Base-by-base conservation (phyloP, 2,329 filamentous ascomycete species). In the Truncatella angustata region DNA sequence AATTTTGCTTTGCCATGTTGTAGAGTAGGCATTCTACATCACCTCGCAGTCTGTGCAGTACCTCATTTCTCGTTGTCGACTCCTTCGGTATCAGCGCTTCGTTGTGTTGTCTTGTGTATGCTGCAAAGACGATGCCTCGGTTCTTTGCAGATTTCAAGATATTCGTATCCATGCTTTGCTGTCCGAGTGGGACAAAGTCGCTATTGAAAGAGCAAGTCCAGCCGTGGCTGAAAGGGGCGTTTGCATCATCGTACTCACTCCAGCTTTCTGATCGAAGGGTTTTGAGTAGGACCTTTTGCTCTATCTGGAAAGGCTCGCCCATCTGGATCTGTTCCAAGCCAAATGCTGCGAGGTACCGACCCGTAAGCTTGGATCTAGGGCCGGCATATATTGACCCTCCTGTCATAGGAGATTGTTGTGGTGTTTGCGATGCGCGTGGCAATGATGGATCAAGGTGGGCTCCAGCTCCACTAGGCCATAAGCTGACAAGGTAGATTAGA, bases 401-500 rank as follows among this genome's bases (percentile, higher is more conserved):
- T 23, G 56, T 45, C 12, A 56, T 49, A 5, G 45, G 43, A 5
- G 54, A 47, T 3, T 53, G 48, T 2, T 47, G 34, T 54, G 42
- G 49, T 42, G 28, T 44, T 47, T 42, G 40, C 48, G 55, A 51
- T 57, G 49, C 46, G 39, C 39, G 51, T 49, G 5, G 60, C 51
- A 28, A 49, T 50, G 54, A 60, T 54, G 32, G 56, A 54, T 49
- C 57, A 28, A 20, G 52, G 49, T n/a, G 28, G 40, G 24, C 54
- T 48, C 51, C 55, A 42, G 30, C 51, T 32, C 47, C 58, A 34
- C 63, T 70, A 3, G 81, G 80, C 80, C 81, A 83, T 12, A 84
- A 66, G 56, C 79, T 82, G 56, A 83, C 75, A 26, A 84, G 74
- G 56, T 84, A 85, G 11, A 84, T 72, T 21, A 84, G 69, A 56